These are phyloP conservation scores for Crucihimalaya himalaica DNA, from an alignment of 345 rosid genomes.

Conservation along the genomic window DNA sequence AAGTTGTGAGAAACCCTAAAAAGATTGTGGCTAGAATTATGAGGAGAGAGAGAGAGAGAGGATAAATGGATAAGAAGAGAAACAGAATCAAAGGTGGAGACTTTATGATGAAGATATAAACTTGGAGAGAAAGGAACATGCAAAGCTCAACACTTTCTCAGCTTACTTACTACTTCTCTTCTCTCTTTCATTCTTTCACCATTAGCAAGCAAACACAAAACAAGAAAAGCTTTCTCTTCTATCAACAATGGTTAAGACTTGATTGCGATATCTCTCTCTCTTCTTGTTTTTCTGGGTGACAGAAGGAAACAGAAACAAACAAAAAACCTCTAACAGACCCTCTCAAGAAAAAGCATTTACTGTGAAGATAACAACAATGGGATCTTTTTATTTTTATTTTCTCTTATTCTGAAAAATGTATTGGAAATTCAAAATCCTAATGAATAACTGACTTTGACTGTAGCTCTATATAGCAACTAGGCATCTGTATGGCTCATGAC, in stretches of 20 bases:
- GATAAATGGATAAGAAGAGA: constrained; percentile 41
- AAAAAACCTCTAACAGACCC: constrained; percentile 35
- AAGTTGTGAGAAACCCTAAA: constrained; percentile 35
- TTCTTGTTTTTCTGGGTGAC: constrained; percentile 30
- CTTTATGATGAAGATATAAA: constrained; percentile 37
- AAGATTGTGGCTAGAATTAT: constrained; percentile 35
- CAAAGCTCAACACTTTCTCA: constrained; percentile 37
- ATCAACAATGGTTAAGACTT: constrained; percentile 12
- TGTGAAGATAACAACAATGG: constrained; percentile 41
- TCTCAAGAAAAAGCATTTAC: constrained; percentile 40
- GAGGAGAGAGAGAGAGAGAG: constrained; percentile 5
- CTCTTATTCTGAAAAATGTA: constrained; percentile 13
- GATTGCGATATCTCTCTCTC: constrained; percentile 21
- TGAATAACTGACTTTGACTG: constrained; percentile 43
- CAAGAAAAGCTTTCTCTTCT: constrained; percentile 6
- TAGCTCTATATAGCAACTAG: constrained; percentile 42
- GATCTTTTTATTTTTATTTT: constrained; percentile 5
- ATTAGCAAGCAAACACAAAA: constrained; percentile 8
- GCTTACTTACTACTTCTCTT: constrained; percentile 9
- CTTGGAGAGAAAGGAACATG: constrained; percentile 40
- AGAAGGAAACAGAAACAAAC: constrained; percentile 34
- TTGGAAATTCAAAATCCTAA: constrained; percentile 33
- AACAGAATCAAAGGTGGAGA: constrained; percentile 47
- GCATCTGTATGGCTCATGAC: constrained; percentile 27
- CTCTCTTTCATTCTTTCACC: constrained; percentile 30